phyloP scores from a whole-genome alignment of 202 grass and related monocot species.

The Alloteropsis angusta region DNA sequence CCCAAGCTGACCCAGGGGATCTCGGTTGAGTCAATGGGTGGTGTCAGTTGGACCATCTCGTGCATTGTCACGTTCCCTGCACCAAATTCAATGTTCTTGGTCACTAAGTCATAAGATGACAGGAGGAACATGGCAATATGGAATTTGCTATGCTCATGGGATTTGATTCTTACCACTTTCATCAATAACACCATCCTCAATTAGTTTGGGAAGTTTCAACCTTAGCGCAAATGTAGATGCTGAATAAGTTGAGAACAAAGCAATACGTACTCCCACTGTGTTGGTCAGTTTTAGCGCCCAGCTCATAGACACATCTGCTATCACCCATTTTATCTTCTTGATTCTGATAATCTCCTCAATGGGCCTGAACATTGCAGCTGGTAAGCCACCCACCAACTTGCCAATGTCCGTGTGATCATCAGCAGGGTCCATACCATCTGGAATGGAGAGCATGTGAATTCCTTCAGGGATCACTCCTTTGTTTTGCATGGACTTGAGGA shows the following conservation, averaged over 20 bases:
- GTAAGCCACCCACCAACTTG: not conserved
- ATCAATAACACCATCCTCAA: conserved; percentile 34
- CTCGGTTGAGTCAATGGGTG: conserved; percentile 26
- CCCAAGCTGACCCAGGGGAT: conserved; percentile 47
- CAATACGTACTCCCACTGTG: conserved; percentile 21
- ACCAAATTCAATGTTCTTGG: not conserved
- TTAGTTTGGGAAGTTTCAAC: conserved; percentile 31
- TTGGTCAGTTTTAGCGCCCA: conserved; percentile 31
- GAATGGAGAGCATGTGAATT: conserved; percentile 31
- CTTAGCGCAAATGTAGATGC: conserved; percentile 18
- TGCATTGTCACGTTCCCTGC: conserved; percentile 32
- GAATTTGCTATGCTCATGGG: not conserved
- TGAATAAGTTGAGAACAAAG: conserved; percentile 34
- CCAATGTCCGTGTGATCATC: conserved; percentile 48
- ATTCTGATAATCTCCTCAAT: conserved; percentile 35
- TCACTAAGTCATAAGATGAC: not conserved
- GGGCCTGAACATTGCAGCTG: conserved; percentile 23
- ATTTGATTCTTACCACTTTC: conserved; percentile 32
- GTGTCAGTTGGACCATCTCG: conserved; percentile 38
- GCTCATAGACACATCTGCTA: conserved; percentile 42
- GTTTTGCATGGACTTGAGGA: conserved; percentile 24
- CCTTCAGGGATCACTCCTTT: not conserved
- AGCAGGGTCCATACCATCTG: conserved; percentile 42
- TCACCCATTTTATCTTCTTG: conserved; percentile 37
- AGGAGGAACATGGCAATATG: not conserved